phyloP scores from a whole-genome alignment of 2,329 filamentous ascomycete species.

The Periglandula ipomoeae region DNA sequence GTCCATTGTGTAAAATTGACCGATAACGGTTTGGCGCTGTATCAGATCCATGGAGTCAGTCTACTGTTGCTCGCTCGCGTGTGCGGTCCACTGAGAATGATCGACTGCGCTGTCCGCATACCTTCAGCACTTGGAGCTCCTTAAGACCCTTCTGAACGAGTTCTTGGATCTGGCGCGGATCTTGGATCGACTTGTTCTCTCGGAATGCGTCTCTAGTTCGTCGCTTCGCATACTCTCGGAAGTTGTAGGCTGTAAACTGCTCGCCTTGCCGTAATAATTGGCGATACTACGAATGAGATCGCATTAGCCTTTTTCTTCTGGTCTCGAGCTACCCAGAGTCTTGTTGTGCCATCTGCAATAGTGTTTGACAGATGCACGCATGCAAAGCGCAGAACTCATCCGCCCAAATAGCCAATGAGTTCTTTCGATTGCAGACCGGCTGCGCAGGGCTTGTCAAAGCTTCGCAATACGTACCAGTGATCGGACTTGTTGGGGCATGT shows the following conservation, averaged over 20 bases:
- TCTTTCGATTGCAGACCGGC: neutral
- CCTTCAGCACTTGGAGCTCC: conserved; percentile 86
- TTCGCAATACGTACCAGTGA: conserved; percentile 38
- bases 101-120: conserved; percentile 27
- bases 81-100: neutral
- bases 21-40: conserved; percentile 88
- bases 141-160: conserved; percentile 80
- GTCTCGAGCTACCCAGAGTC: too few species aligned
- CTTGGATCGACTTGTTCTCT: conserved; percentile 64
- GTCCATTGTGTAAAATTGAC: conserved; percentile 90
- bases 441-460: neutral
- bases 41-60: neutral
- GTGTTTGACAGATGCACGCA: neutral
- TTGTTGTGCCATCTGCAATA: neutral
- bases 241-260: conserved; percentile 93
- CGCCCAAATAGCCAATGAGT: neutral
- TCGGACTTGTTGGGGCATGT: conserved; percentile 47
- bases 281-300: conserved; percentile 59
- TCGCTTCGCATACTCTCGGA: conserved; percentile 90
- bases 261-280: conserved; percentile 77
- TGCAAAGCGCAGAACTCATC: neutral
- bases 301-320: neutral
- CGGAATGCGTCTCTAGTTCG: conserved; percentile 86
- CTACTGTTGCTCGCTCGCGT: conserved; percentile 1
- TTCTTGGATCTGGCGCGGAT: conserved; percentile 73